Conservation (phyloP, 1,139 yeast species). For the Suhomyces bolitotheri region DNA sequence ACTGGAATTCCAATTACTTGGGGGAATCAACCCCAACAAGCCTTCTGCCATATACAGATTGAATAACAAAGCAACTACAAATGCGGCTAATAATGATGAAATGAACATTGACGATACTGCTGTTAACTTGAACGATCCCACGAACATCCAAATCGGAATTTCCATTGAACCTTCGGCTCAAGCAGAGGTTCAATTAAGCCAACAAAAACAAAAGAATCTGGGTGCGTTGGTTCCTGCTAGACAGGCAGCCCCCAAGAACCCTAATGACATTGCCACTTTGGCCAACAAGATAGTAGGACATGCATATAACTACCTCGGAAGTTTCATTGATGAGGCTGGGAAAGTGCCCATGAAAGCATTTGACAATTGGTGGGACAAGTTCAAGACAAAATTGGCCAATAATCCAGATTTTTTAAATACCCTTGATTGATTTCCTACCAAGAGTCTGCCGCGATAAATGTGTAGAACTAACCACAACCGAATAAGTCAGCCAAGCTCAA, state of each 20-base stretch:
- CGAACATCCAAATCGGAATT: constrained; percentile 70
- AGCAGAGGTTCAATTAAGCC: constrained; percentile 54
- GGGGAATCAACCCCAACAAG: constrained; percentile 68
- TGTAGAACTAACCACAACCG: neutral
- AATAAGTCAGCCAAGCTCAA: too few relatives aligned
- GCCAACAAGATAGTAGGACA: constrained; percentile 89
- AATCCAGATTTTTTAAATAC: constrained; percentile 79
- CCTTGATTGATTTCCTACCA: constrained; percentile 5
- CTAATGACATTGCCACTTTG: constrained; percentile 46
- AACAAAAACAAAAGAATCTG: constrained; percentile 29
- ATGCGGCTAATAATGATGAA: constrained; percentile 39
- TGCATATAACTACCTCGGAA: constrained; percentile 86
- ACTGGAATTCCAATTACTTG: constrained; percentile 73
- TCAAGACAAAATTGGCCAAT: constrained; percentile 66
- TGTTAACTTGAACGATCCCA: constrained; percentile 21
- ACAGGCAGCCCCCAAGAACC: constrained; percentile 17
- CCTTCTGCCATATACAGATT: constrained; percentile 92
- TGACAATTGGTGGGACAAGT: constrained; percentile 96
- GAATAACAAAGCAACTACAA: constrained; percentile 42
- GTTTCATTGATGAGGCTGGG: constrained; percentile 76
- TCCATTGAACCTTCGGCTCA: constrained; percentile 75
- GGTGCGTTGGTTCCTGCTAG: constrained; percentile 11
- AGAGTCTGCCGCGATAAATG: constrained; percentile 2
- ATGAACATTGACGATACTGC: constrained; percentile 17
- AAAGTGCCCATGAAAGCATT: constrained; percentile 86